Conservation (phyloP, 441 rosid genomes). For the Jatropha multifida region DNA sequence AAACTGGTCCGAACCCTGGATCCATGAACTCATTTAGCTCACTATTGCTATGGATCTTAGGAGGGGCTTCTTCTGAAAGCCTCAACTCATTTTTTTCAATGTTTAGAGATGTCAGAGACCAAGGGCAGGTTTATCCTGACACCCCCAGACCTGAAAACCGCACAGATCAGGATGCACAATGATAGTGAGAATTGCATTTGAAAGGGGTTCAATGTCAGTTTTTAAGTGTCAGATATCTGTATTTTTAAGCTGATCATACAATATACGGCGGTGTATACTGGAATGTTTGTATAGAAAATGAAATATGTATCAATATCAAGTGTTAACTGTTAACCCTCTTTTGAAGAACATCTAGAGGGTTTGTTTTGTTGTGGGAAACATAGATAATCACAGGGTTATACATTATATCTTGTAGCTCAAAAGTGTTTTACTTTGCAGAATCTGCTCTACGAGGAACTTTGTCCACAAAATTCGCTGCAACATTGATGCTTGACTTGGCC, state of each 20-base stretch:
- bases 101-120: slow-evolving; percentile 90
- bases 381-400: not conserved
- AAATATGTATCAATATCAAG: slow-evolving; percentile 3
- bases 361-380: too few species aligned
- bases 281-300: slow-evolving; percentile 8
- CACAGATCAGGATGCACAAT: slow-evolving; percentile 30
- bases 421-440: not conserved
- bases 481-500: too few species aligned
- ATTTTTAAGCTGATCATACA: not conserved
- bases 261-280: not conserved
- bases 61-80: slow-evolving; percentile 91
- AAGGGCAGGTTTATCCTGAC: slow-evolving; percentile 55
- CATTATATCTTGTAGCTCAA: not conserved
- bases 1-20: slow-evolving; percentile 52
- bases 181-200: not conserved
- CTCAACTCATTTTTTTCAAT: slow-evolving; percentile 79
- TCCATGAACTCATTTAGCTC: slow-evolving; percentile 84
- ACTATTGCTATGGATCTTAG: slow-evolving; percentile 79
- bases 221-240: not conserved
- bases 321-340: not conserved
- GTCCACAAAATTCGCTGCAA: too few species aligned
- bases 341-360: not conserved
- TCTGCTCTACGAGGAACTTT: not conserved
- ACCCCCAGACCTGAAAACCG: slow-evolving; percentile 34
- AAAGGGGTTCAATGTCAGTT: not conserved